phyloP scores from a whole-genome alignment of 2,329 filamentous ascomycete species.

The Rhexocercosporidium sp. region DNA sequence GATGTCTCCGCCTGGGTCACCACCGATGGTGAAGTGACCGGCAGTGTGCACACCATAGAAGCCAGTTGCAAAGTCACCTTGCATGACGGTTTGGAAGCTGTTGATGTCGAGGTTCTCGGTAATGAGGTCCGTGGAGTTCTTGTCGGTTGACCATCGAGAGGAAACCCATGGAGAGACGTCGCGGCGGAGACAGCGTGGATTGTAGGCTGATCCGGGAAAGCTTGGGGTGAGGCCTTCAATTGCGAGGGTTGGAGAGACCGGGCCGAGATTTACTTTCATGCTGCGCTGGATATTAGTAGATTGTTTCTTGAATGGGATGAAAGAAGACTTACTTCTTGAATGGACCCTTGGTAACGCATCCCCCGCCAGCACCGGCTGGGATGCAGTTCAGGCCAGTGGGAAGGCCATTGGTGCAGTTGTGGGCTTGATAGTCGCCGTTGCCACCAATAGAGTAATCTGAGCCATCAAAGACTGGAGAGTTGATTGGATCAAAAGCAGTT shows the following conservation, averaged over 20 bases:
- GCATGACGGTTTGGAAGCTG: conserved; percentile 52
- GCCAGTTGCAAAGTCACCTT: conserved; percentile 45
- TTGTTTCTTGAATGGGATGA: too few species aligned
- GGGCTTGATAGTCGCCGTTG: conserved; percentile 47
- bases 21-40: conserved; percentile 51
- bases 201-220: conserved; percentile 42
- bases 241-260: conserved; percentile 47
- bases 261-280: conserved; percentile 51
- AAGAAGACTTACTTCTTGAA: conserved; percentile 45
- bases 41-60: conserved; percentile 47
- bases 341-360: conserved; percentile 55
- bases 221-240: conserved; percentile 21
- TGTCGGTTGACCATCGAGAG: conserved; percentile 46
- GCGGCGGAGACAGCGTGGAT: conserved; percentile 51
- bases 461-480: conserved; percentile 61
- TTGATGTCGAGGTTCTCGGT: conserved; percentile 16
- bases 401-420: conserved; percentile 39
- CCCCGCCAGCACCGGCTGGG: conserved; percentile 59
- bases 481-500: conserved; percentile 46
- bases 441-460: conserved; percentile 55
- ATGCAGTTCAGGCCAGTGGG: conserved; percentile 37
- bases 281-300: conserved; percentile 17
- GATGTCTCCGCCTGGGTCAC: conserved; percentile 53
- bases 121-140: conserved; percentile 47
- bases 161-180: conserved; percentile 47